These are phyloP conservation scores for Aureobasidium subglaciale DNA, from an alignment of 2,329 filamentous ascomycete species.

Conservation along the genomic window DNA sequence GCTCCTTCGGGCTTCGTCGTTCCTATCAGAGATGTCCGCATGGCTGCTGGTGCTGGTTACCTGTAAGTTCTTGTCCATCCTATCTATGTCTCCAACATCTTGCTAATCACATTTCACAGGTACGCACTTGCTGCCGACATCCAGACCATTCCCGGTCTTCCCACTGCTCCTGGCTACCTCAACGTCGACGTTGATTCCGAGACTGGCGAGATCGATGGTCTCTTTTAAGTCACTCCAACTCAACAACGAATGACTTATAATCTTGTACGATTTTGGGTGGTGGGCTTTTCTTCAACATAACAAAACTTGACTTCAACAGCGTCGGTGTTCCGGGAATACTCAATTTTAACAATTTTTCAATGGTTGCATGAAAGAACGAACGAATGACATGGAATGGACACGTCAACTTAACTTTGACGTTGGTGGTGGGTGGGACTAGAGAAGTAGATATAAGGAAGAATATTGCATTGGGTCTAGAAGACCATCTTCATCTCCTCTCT, in stretches of 20 bases:
- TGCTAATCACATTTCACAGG: conserved; percentile 34
- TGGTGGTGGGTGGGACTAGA: neutral
- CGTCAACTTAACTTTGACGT: conserved; percentile 16
- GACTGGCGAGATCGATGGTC: conserved; percentile 53
- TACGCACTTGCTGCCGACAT: conserved; percentile 96
- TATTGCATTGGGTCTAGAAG: neutral
- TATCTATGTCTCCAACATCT: neutral
- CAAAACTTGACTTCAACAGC: conserved; percentile 16
- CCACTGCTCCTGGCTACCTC: conserved; percentile 89
- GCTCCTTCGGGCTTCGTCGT: conserved; percentile 91
- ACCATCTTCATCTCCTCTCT: no score
- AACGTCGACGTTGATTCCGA: conserved; percentile 68
- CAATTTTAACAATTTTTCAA: conserved; percentile 3
- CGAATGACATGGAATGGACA: neutral
- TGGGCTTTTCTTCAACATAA: conserved; percentile 11
- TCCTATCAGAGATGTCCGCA: conserved; percentile 85
- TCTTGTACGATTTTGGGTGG: neutral
- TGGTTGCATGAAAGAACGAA: conserved; percentile 6
- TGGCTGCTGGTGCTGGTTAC: conserved; percentile 92
- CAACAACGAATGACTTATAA: conserved; percentile 7
- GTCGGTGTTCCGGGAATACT: conserved; percentile 15
- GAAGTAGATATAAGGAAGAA: neutral
- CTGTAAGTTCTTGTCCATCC: conserved; percentile 50
- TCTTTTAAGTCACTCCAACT: conserved; percentile 59
- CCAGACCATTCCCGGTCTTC: conserved; percentile 93